phyloP scores from a whole-genome alignment of 73 alveolate genomes.

The Symbiodinium natans region DNA sequence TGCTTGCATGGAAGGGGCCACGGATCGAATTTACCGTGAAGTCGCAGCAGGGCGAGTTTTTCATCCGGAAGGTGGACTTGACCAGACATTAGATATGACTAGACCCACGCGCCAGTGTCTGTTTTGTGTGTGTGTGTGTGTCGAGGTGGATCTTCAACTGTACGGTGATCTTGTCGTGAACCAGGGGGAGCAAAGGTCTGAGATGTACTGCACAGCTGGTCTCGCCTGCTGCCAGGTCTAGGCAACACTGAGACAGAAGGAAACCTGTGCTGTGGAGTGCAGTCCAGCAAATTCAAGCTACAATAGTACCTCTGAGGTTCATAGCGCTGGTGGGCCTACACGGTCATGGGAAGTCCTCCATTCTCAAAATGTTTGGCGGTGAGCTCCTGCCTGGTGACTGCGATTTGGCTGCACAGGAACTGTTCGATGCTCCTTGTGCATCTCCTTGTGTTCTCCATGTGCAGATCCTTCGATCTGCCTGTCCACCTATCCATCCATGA shows the following conservation, averaged over 20 bases:
- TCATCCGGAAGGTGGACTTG: conserved; percentile 33
- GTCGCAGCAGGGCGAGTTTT: conserved; percentile 90
- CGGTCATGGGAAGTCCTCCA: conserved; percentile 78
- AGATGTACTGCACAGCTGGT: background rate
- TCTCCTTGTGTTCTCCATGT: too few species aligned
- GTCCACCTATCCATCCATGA: too few species aligned
- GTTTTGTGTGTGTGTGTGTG: background rate
- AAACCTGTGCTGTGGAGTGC: too few species aligned
- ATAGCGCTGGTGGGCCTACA: conserved; percentile 82
- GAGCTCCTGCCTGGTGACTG: conserved; percentile 77
- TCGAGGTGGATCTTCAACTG: conserved; percentile 56
- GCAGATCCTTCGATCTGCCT: too few species aligned
- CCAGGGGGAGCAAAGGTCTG: conserved; percentile 44
- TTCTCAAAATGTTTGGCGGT: conserved; percentile 65
- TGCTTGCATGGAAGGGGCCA: conserved; percentile 19
- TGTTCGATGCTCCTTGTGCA: too few species aligned
- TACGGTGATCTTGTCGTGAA: conserved; percentile 44
- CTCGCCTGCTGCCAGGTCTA: background rate
- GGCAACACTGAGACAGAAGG: too few species aligned
- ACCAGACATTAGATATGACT: background rate
- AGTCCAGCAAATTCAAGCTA: too few species aligned
- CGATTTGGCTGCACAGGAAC: background rate
- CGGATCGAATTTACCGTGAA: conserved; percentile 57
- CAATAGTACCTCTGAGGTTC: conserved; percentile 38
- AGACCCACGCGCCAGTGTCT: background rate